These are phyloP conservation scores for Calonectria pauciramosa DNA, from an alignment of 2,329 filamentous ascomycete genomes.

Conservation along the genomic window DNA sequence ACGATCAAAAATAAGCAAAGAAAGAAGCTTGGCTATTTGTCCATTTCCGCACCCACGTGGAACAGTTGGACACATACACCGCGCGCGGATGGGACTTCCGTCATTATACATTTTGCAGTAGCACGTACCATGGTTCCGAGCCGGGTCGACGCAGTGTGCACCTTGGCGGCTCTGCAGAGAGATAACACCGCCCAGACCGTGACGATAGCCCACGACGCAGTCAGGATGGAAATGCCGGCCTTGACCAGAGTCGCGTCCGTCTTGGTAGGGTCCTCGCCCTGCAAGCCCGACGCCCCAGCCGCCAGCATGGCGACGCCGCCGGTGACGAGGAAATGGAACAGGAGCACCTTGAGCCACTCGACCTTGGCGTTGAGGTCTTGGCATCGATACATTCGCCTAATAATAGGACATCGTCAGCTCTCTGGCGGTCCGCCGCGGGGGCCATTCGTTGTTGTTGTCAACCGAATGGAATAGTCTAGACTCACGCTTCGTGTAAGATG, in stretches of 20 bases:
- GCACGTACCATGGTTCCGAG: slow-evolving; percentile 15
- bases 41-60: not conserved
- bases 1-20: not conserved
- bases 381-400: slow-evolving; percentile 16
- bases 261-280: slow-evolving; percentile 9
- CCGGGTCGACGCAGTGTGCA: not conserved
- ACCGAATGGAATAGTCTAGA: not conserved
- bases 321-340: slow-evolving; percentile 20
- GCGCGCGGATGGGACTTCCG: not conserved
- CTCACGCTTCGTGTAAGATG: slow-evolving; percentile 52
- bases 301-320: slow-evolving; percentile 25
- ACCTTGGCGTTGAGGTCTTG: slow-evolving; percentile 8
- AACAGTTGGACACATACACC: not conserved
- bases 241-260: slow-evolving; percentile 20
- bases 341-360: slow-evolving; percentile 24
- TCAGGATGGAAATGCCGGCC: slow-evolving; percentile 19
- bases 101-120: not conserved
- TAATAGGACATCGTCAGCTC: not conserved
- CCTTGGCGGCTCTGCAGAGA: not conserved
- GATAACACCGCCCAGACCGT: slow-evolving; percentile 11
- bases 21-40: not conserved
- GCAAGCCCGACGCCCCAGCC: slow-evolving; percentile 7
- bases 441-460: no score
- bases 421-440: no score
- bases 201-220: slow-evolving; percentile 18